These are phyloP conservation scores for Capronia americana DNA, from an alignment of 2,329 filamentous ascomycete species.

Conservation along the genomic window DNA sequence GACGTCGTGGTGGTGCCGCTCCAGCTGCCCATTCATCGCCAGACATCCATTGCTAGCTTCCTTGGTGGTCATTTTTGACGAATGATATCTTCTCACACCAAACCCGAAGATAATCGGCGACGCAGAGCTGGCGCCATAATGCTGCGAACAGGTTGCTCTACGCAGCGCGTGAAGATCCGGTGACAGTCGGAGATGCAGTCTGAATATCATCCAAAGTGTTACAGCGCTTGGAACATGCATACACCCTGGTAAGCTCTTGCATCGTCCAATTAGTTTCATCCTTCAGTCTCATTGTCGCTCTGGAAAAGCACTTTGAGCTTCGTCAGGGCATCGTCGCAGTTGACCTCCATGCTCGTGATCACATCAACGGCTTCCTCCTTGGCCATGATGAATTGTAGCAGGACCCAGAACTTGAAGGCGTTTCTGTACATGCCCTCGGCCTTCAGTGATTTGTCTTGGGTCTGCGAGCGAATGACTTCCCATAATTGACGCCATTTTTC, in stretches of 20 bases:
- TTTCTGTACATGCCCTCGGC: slow-evolving; percentile 53
- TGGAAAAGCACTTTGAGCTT: slow-evolving; percentile 50
- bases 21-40: too few relatives aligned
- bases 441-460: slow-evolving; percentile 47
- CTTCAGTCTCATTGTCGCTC: slow-evolving; percentile 41
- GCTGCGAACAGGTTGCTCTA: neutral
- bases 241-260: neutral
- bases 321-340: slow-evolving; percentile 52
- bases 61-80: neutral
- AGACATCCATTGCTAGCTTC: too few relatives aligned
- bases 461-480: slow-evolving; percentile 43
- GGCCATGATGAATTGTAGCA: slow-evolving; percentile 50
- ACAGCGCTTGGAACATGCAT: neutral
- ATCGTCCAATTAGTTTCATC: neutral
- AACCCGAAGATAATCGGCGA: neutral
- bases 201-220: neutral
- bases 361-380: slow-evolving; percentile 53
- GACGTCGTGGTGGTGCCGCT: too few relatives aligned
- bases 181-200: neutral
- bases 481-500: slow-evolving; percentile 50
- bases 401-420: slow-evolving; percentile 52
- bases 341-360: slow-evolving; percentile 53
- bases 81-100: neutral
- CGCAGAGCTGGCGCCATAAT: neutral
- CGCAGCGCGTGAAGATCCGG: neutral